Evolutionary conservation across 805 yeast species (phyloP).

Genomic region (Ogataea saltuana): DNA sequence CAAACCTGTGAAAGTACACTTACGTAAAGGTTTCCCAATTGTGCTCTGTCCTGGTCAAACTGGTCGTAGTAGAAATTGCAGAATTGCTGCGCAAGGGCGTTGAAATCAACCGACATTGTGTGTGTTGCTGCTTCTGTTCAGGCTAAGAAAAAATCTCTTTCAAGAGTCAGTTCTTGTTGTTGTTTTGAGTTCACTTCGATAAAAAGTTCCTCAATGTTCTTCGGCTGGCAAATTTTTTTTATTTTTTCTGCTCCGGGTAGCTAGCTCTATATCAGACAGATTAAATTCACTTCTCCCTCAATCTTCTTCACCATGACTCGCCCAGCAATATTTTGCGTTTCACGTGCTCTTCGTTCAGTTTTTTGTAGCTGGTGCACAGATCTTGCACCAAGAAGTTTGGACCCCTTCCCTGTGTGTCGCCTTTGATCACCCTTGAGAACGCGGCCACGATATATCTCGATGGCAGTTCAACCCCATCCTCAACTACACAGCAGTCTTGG

Average conservation of each 20-base stretch:
- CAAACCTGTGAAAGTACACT: slow-evolving; percentile 20
- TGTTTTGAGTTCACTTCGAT: too few relatives aligned
- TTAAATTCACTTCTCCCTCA: too few relatives aligned
- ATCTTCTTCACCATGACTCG: slow-evolving; percentile 8
- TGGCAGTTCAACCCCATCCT: slow-evolving; percentile 43
- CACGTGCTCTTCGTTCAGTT: slow-evolving; percentile 26
- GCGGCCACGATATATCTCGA: slow-evolving; percentile 51
- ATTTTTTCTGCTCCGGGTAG: slow-evolving; percentile 1
- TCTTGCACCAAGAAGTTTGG: slow-evolving; percentile 12
- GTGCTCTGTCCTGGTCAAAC: slow-evolving; percentile 89
- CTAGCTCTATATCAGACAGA: too few relatives aligned
- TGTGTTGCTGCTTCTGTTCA: not conserved
- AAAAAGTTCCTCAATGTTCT: slow-evolving; percentile 2
- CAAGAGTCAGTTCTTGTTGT: too few relatives aligned
- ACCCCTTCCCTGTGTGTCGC: too few relatives aligned
- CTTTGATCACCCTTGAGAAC: slow-evolving; percentile 41
- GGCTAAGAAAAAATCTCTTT: too few relatives aligned
- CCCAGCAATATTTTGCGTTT: slow-evolving; percentile 9
- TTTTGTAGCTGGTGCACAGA: slow-evolving; percentile 33
- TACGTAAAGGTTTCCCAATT: slow-evolving; percentile 86
- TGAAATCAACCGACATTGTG: slow-evolving; percentile 38
- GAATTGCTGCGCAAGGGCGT: slow-evolving; percentile 61
- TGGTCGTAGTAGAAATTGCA: slow-evolving; percentile 94
- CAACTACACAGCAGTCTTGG: slow-evolving; percentile 53
- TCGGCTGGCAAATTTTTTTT: not conserved